phyloP scores from a whole-genome alignment of 345 rosid species.

The Cochlearia excelsa region DNA sequence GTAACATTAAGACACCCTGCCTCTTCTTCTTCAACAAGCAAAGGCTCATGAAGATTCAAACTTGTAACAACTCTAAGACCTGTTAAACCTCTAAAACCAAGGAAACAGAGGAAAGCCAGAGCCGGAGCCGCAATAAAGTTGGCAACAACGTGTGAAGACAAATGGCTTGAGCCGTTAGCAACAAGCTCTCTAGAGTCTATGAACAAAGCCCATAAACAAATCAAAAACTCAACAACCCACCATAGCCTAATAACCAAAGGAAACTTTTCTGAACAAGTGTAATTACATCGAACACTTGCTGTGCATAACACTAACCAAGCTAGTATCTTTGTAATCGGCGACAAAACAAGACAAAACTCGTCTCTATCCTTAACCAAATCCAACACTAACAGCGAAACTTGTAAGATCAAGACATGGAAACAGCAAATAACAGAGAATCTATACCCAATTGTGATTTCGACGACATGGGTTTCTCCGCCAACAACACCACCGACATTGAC shows the following conservation, averaged over 20 bases:
- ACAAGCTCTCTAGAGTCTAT: slow-evolving; percentile 65
- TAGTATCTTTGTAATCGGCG: slow-evolving; percentile 66
- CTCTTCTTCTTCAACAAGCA: slow-evolving; percentile 77
- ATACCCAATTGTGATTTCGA: slow-evolving; percentile 37
- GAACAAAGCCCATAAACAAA: slow-evolving; percentile 64
- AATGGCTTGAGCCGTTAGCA: slow-evolving; percentile 46
- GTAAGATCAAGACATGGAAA: slow-evolving; percentile 63
- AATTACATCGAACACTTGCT: slow-evolving; percentile 71
- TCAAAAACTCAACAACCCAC: slow-evolving; percentile 78
- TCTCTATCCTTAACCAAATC: slow-evolving; percentile 65
- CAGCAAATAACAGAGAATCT: slow-evolving; percentile 65
- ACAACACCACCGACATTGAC: too few species aligned
- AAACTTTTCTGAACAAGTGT: slow-evolving; percentile 70
- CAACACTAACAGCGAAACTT: slow-evolving; percentile 68
- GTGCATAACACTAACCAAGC: slow-evolving; percentile 83
- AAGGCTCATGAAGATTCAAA: slow-evolving; percentile 79
- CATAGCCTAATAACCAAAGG: slow-evolving; percentile 73
- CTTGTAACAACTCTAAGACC: slow-evolving; percentile 57
- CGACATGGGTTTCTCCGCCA: too few species aligned
- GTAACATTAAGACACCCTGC: slow-evolving; percentile 80
- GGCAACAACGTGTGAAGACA: slow-evolving; percentile 62
- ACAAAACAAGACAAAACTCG: slow-evolving; percentile 54
- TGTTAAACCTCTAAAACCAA: slow-evolving; percentile 64
- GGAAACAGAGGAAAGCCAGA: slow-evolving; percentile 75
- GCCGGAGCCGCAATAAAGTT: slow-evolving; percentile 83